Base-by-base conservation (phyloP, 164 flowering plant genomes). In the Macadamia tetraphylla region DNA sequence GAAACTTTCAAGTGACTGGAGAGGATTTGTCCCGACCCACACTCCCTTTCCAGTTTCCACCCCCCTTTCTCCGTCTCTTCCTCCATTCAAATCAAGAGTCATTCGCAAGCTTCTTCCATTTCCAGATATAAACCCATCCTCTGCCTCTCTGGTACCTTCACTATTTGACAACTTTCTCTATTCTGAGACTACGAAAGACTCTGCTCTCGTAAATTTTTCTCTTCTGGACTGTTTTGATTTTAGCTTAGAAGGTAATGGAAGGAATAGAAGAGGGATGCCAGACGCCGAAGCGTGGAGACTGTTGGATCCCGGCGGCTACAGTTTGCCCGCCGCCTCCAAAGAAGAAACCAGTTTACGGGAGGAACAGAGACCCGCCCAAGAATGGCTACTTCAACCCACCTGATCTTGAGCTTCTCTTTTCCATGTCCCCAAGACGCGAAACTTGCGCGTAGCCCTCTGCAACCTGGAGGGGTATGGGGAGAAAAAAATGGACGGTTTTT, bases 321-420 rank as follows among this genome's bases (percentile, higher is more conserved):
- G 67, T 57, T 12, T 83, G 86, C 68, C 85, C 85, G 5, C 74
- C 76, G 72, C 73, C 81, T 11, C 88, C 85, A 44, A 77, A 79
- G 72, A 83, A 84, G 74, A 81, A 74, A 73, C 68, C 79, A 68
- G 74, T 59, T 0, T 59, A 29, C 29, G 48, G 52, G 40, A 67
- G 68, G 60, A 64, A 60, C 74, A 64, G 73, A 23, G 81, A 78
- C 13, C 81, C 78, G 15, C 88, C 90, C 14, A 75, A 80, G 72
- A 73, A 76, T 31, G 90, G 87, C 7, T 86, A 77, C 44, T 86
- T 84, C 52, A 79, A 79, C 44, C 82, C 90, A 7, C 86, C 85
- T 6, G 88, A 86, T 75, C 80, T 86, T 0, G 88, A 86, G n/a
- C 56, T 73, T 43, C 70, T 86, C 6, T 84, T 86, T 31, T 66